These are phyloP conservation scores for Porogramme epimiltina DNA, from an alignment of 1,284 basidiomycete genomes.

Conservation along the genomic window DNA sequence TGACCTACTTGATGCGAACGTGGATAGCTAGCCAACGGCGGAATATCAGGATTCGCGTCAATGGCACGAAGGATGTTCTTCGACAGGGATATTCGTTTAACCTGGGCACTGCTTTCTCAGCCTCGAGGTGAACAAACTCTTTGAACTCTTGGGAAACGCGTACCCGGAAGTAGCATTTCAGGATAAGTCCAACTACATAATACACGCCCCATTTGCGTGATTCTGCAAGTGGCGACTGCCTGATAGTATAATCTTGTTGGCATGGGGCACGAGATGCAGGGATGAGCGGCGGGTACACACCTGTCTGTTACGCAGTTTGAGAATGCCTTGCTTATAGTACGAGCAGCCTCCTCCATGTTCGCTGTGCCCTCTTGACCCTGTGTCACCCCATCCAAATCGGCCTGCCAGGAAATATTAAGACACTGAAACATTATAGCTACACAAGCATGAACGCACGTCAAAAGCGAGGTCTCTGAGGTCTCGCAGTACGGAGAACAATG, in stretches of 20 bases:
- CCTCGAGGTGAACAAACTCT: no score
- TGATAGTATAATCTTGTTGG: slow-evolving; percentile 7
- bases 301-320: slow-evolving; percentile 89
- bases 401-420: slow-evolving; percentile 43
- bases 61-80: slow-evolving; percentile 93
- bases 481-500: slow-evolving; percentile 76
- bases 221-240: slow-evolving; percentile 60
- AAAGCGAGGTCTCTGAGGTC: slow-evolving; percentile 83
- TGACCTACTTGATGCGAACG: slow-evolving; percentile 79
- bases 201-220: slow-evolving; percentile 95
- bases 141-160: slow-evolving; percentile 30
- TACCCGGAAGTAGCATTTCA: slow-evolving; percentile 95
- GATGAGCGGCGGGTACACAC: slow-evolving; percentile 38
- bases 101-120: slow-evolving; percentile 42
- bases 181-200: slow-evolving; percentile 87
- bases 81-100: slow-evolving; percentile 88
- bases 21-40: slow-evolving; percentile 76
- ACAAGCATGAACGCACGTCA: slow-evolving; percentile 45
- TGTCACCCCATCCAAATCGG: slow-evolving; percentile 64
- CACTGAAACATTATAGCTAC: not conserved
- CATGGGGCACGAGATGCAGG: not conserved
- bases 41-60: slow-evolving; percentile 83
- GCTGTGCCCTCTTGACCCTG: slow-evolving; percentile 64
- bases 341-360: slow-evolving; percentile 89
- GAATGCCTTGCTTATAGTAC: slow-evolving; percentile 91